A percentile compares a stretch with the other conserved stretches of the same genome.
Evolutionary conservation across 139 green algal species (phyloP).

Genomic region (Choricystis sp.): DNA sequence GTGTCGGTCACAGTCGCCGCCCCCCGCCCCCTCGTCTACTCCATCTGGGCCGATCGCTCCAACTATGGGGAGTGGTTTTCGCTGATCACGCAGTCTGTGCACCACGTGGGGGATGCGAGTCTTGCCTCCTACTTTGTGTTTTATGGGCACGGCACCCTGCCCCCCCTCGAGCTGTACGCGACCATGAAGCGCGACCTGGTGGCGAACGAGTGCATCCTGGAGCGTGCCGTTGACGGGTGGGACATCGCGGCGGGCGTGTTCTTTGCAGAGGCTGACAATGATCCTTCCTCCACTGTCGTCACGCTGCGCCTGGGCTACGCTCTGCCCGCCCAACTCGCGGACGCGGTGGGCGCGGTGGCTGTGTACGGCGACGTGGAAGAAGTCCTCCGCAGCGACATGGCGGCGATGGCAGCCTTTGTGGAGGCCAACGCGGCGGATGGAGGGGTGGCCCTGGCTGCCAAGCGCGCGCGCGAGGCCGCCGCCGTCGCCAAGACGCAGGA

Average conservation of each 20-base stretch:
- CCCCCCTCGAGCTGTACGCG: slow-evolving; percentile 11
- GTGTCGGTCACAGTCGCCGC: not conserved
- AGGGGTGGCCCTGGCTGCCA: too few relatives aligned
- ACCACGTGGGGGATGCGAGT: slow-evolving; percentile 1
- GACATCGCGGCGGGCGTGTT: not conserved
- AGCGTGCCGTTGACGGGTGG: slow-evolving; percentile 9
- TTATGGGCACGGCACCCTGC: slow-evolving; percentile 9
- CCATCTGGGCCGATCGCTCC: slow-evolving; percentile 2
- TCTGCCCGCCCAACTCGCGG: slow-evolving; percentile 2
- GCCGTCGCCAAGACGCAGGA: not conserved
- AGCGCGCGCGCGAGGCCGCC: not conserved
- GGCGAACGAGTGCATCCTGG: slow-evolving; percentile 6
- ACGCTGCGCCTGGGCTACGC: slow-evolving; percentile 8
- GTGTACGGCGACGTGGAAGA: slow-evolving; percentile 15
- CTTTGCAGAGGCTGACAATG: not conserved
- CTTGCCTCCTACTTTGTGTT: slow-evolving; percentile 12
- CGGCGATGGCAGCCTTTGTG: slow-evolving; percentile 6
- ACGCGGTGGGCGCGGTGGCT: slow-evolving; percentile 2
- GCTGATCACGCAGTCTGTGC: slow-evolving; percentile 4
- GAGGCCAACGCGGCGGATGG: slow-evolving; percentile 1
- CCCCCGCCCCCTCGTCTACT: slow-evolving; percentile 3
- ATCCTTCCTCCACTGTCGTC: not conserved
- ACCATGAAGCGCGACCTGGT: slow-evolving; percentile 1
- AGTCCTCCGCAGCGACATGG: slow-evolving; percentile 5
- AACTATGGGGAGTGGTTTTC: slow-evolving; percentile 11